A percentile compares a stretch with the other conserved stretches of the same genome.
Evolutionary conservation across 768 basidiomycete genomes (phyloP).

Genomic region (Naganishia vishniacii): DNA sequence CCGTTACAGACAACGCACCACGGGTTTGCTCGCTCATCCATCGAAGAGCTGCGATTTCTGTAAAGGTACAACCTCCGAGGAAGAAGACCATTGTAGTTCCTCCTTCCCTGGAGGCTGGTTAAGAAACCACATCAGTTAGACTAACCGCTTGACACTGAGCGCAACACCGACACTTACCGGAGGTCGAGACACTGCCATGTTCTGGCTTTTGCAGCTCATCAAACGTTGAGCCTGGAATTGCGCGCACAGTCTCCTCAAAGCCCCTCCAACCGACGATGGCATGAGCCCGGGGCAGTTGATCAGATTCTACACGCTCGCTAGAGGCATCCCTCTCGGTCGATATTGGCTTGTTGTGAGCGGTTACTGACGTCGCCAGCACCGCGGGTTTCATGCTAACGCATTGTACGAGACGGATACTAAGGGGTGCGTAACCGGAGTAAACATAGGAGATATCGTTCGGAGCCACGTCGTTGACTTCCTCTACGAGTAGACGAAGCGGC

Average conservation of each 20-base stretch:
- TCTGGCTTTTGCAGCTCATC: slow-evolving; percentile 57
- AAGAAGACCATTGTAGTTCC: slow-evolving; percentile 92
- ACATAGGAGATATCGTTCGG: slow-evolving; percentile 94
- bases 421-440: slow-evolving; percentile 94
- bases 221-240: slow-evolving; percentile 77
- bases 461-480: slow-evolving; percentile 60
- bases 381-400: slow-evolving; percentile 86
- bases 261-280: slow-evolving; percentile 95
- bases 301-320: slow-evolving; percentile 34
- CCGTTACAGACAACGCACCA: slow-evolving; percentile 53
- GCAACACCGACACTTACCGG: slow-evolving; percentile 24
- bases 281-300: slow-evolving; percentile 65
- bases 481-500: slow-evolving; percentile 80
- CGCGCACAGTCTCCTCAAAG: slow-evolving; percentile 79
- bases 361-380: slow-evolving; percentile 53
- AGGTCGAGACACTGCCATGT: slow-evolving; percentile 27
- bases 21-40: slow-evolving; percentile 82
- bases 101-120: slow-evolving; percentile 46
- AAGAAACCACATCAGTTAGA: neutral
- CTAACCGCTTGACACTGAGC: neutral
- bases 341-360: slow-evolving; percentile 24
- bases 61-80: slow-evolving; percentile 93
- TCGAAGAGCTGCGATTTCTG: slow-evolving; percentile 89
- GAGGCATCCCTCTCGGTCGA: neutral
- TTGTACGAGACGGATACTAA: slow-evolving; percentile 85